phyloP scores from a whole-genome alignment of 768 basidiomycete species.

The Lentinus tigrinus region DNA sequence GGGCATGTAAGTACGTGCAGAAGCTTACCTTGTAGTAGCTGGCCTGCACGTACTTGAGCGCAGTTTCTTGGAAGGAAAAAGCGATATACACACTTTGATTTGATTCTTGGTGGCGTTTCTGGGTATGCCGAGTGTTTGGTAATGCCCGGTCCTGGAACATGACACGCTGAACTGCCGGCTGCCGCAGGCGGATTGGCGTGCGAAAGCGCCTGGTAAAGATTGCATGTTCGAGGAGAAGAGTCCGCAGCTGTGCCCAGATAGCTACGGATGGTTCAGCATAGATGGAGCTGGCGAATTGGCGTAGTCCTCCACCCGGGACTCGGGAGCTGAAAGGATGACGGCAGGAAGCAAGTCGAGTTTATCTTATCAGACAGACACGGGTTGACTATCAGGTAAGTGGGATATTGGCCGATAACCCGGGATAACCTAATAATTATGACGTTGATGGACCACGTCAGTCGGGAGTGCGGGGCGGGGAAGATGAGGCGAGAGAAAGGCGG shows the following conservation, averaged over 20 bases:
- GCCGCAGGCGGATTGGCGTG: not conserved
- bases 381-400: not conserved
- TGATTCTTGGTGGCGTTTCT: constrained; percentile 32
- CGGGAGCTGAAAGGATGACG: no score
- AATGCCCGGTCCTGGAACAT: constrained; percentile 23
- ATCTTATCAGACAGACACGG: not conserved
- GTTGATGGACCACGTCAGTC: constrained; percentile 2
- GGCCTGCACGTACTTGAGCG: constrained; percentile 22
- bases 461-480: not conserved
- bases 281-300: not conserved
- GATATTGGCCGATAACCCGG: not conserved
- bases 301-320: no score
- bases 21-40: constrained; percentile 37
- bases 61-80: not conserved
- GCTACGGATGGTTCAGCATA: not conserved
- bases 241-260: not conserved
- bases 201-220: not conserved
- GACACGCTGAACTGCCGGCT: constrained; percentile 3
- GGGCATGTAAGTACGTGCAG: not conserved
- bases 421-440: not conserved
- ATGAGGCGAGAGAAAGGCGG: not conserved
- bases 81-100: constrained; percentile 32
- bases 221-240: not conserved
- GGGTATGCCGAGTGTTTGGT: constrained; percentile 36
- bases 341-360: not conserved